These are phyloP conservation scores for Penicillium soppii DNA, from an alignment of 495 filamentous ascomycete genomes.

Conservation along the genomic window DNA sequence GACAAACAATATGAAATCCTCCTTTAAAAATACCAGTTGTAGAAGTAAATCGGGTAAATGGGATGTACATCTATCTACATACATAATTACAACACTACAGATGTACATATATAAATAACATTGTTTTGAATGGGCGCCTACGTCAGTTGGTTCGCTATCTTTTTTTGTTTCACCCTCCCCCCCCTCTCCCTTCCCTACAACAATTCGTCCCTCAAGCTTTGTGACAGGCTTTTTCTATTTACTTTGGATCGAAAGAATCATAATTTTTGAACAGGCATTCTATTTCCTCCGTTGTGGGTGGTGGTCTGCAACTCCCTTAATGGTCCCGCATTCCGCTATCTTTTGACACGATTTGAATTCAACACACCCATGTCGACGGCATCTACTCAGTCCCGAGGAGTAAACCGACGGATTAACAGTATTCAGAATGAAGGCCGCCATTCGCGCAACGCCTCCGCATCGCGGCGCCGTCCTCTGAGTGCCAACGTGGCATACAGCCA, in stretches of 20 bases:
- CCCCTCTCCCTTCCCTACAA: constrained; percentile 15
- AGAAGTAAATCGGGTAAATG: too few relatives aligned
- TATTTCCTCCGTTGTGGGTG: constrained; percentile 17
- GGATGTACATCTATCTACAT: too few relatives aligned
- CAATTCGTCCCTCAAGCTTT: constrained; percentile 14
- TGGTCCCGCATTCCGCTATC: constrained; percentile 39
- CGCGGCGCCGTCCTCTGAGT: constrained; percentile 49
- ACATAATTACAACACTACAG: too few relatives aligned
- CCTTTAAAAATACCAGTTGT: too few relatives aligned
- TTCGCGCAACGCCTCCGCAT: constrained; percentile 51
- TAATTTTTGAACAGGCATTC: neutral
- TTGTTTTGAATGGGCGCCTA: constrained; percentile 25
- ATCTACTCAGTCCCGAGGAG: constrained; percentile 52
- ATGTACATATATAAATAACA: constrained; percentile 1
- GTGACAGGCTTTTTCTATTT: neutral
- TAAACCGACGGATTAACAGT: constrained; percentile 57
- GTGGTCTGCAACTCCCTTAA: constrained; percentile 29
- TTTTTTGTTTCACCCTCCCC: constrained; percentile 24
- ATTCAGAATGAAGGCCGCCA: constrained; percentile 53
- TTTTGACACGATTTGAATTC: constrained; percentile 25
- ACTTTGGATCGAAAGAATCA: neutral
- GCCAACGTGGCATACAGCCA: constrained; percentile 81
- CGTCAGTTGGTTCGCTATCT: constrained; percentile 24
- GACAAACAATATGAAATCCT: neutral
- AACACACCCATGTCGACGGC: constrained; percentile 52